A percentile compares a stretch with the other conserved stretches of the same genome.
These are phyloP conservation scores for Scutellaria galericulata DNA, from an alignment of 257 asterid genomes.

Conservation along the genomic window DNA sequence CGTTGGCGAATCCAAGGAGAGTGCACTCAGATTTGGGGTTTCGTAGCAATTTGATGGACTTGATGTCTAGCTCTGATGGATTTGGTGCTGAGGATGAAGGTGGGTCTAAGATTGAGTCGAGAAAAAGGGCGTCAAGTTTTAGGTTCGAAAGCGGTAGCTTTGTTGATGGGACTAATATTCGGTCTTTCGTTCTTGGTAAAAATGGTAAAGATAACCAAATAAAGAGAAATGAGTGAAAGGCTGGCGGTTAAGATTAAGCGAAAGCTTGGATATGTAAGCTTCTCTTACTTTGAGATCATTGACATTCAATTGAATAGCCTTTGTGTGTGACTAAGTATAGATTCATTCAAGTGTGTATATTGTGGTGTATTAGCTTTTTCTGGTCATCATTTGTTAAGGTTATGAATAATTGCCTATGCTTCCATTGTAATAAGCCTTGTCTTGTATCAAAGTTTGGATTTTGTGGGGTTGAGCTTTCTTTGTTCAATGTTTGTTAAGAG, in stretches of 20 bases:
- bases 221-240: conserved; percentile 41
- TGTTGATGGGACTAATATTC: conserved; percentile 39
- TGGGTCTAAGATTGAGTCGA: conserved; percentile 36
- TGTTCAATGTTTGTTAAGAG: too few relatives aligned
- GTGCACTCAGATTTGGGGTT: conserved; percentile 57
- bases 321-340: conserved; percentile 19
- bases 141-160: conserved; percentile 51
- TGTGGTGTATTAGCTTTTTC: conserved; percentile 35
- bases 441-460: conserved; percentile 19
- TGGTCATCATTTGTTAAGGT: conserved; percentile 35
- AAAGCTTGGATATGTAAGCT: conserved; percentile 38
- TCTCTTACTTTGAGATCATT: conserved; percentile 37
- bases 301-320: conserved; percentile 38
- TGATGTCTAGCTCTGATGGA: conserved; percentile 57
- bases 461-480: background rate
- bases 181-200: conserved; percentile 33
- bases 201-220: conserved; percentile 36
- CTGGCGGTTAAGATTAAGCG: conserved; percentile 24
- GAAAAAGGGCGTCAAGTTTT: conserved; percentile 46
- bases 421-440: conserved; percentile 19
- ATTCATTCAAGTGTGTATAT: conserved; percentile 38
- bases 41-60: conserved; percentile 67
- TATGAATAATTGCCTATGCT: conserved; percentile 26
- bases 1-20: conserved; percentile 57
- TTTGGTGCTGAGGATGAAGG: conserved; percentile 41